Evolutionary conservation across 352 stramenopile genomes (phyloP), one percentile per base, ranked within the genome.

Genomic region (Phytopythium chamaehyphon): DNA sequence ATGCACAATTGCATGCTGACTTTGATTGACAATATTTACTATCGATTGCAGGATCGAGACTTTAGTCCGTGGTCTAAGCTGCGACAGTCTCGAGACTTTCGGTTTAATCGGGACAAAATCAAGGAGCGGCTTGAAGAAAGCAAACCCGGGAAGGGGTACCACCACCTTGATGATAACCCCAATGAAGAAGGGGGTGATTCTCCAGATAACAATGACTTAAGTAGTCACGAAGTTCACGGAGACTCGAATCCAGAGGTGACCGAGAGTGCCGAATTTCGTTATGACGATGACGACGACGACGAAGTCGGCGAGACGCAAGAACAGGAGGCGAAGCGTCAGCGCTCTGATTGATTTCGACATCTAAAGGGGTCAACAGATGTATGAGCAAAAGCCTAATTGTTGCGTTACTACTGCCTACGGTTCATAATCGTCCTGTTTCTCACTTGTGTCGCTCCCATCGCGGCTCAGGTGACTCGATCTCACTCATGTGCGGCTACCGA

Each of bases 11-110:
- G n/a, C n/a, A n/a, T n/a, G n/a, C n/a, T n/a, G n/a, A n/a, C n/a
- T n/a, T n/a, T n/a, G n/a, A n/a, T n/a, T n/a, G n/a, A n/a, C n/a
- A n/a, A n/a, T n/a, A n/a, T n/a, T n/a, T n/a, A n/a, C n/a, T n/a
- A n/a, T n/a, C n/a, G n/a, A n/a, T 49, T 42, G 21, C 40, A 80
- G 60, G 61, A 63, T 1, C 56, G 62, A n/a, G 59, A 81, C 28
- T 86, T 86, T 23, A 74, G 57, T 37, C 50, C 57, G 39, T 84
- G 75, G 75, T 80, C 73, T 39, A 62, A 73, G 14, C 42, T 83
- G 9, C 68, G 75, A 1, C 65, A 78, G 37, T 66, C 66, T 7
- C 64, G 71, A 6, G 75, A 86, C 50, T 86, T 86, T 38, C 66
- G 71, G 1, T 62, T 86, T 39, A 79, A 86, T 48, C 56, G 51